A percentile compares a stretch with the other conserved stretches of the same genome.
Conservation (phyloP, 2,329 filamentous ascomycete genomes). For the Endothia cerciana region DNA sequence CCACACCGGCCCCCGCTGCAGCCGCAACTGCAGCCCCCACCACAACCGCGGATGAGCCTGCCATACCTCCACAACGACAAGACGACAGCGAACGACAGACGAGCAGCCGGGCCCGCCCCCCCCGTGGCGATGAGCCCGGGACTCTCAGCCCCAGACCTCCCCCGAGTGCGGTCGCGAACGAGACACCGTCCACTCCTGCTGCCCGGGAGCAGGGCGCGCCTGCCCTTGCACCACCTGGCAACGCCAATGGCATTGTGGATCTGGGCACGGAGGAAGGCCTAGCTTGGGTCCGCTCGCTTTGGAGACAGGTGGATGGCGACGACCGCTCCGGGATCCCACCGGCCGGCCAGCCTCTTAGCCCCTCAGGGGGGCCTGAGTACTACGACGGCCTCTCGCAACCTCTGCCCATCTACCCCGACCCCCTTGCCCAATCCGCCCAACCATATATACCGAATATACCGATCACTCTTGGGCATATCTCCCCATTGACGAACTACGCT, state of each 20-base stretch:
- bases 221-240: not conserved
- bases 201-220: not conserved
- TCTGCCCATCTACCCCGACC: not conserved
- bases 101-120: not conserved
- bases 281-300: not conserved
- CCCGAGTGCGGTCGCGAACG: not conserved
- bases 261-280: not conserved
- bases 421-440: not conserved
- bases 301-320: not conserved
- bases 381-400: slow-evolving; percentile 7
- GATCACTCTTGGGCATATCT: not conserved
- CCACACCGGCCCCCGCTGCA: not conserved
- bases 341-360: not conserved
- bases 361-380: not conserved
- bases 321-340: not conserved
- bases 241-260: not conserved
- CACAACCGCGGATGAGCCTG: slow-evolving; percentile 2
- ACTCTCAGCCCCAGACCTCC: not conserved
- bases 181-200: not conserved
- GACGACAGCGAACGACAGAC: not conserved
- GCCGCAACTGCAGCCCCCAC: not conserved
- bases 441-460: not conserved
- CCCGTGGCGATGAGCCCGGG: not conserved
- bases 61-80: not conserved
- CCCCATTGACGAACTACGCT: slow-evolving; percentile 7